These are phyloP conservation scores for Malus hybrid DNA, from an alignment of 331 rosid species.

Conservation along the genomic window DNA sequence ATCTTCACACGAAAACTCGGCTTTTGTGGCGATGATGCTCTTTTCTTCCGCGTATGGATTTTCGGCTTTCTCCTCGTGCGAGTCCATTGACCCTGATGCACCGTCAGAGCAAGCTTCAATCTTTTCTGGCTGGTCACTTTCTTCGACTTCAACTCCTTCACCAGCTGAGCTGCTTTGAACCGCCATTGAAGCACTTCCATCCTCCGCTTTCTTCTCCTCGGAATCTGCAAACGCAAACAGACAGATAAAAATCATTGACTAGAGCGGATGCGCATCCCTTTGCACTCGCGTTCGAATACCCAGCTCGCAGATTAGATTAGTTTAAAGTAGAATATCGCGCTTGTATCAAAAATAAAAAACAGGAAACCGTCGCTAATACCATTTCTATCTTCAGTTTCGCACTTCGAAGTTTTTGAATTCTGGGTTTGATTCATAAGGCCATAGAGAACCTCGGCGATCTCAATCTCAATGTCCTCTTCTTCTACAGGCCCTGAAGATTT, in stretches of 20 bases:
- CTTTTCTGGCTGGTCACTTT: constrained; percentile 20
- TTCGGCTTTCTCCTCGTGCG: constrained; percentile 2
- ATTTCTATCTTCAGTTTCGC: constrained; percentile 15
- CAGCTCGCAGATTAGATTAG: no score
- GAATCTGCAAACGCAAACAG: not conserved
- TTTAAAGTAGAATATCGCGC: not conserved
- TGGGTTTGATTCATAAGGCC: constrained; percentile 38
- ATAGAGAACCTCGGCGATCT: constrained; percentile 69
- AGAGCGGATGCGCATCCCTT: not conserved
- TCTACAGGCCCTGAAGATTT: constrained; percentile 25
- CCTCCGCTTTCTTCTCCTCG: constrained; percentile 32
- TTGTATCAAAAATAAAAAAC: not conserved
- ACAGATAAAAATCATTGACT: not conserved
- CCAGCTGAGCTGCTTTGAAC: constrained; percentile 14
- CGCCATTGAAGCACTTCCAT: constrained; percentile 1
- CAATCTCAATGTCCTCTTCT: constrained; percentile 55
- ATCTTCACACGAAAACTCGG: not conserved
- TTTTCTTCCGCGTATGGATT: constrained; percentile 1
- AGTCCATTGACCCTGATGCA: constrained; percentile 18
- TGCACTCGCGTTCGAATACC: no score
- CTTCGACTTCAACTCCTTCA: constrained; percentile 22
- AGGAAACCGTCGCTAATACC: not conserved
- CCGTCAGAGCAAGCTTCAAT: constrained; percentile 13
- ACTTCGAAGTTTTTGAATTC: constrained; percentile 10
- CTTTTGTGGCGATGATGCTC: not conserved